Conservation (phyloP, 495 filamentous ascomycete genomes). For the Hyaloscypha bicolor region DNA sequence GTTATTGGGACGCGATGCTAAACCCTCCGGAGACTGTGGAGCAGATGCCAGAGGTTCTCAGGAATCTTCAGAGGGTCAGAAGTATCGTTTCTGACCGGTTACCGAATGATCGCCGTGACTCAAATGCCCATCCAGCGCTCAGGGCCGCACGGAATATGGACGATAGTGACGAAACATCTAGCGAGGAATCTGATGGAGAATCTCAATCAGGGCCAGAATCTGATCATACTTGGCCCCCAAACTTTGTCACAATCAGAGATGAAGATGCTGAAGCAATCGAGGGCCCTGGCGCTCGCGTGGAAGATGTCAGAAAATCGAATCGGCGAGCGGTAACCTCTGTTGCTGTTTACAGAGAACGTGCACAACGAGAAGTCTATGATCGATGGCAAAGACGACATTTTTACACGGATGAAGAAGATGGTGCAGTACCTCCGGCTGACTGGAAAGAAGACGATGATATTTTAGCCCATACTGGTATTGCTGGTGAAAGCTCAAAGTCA, state of each 20-base stretch:
- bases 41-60: conserved; percentile 13
- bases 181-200: conserved; percentile 30
- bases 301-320: conserved; percentile 16
- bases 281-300: conserved; percentile 27
- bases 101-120: background rate
- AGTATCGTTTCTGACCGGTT: background rate
- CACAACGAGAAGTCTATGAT: conserved; percentile 61
- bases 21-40: conserved; percentile 29
- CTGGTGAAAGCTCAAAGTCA: conserved; percentile 32
- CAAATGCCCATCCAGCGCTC: conserved; percentile 8
- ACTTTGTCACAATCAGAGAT: conserved; percentile 24
- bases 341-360: conserved; percentile 27
- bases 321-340: conserved; percentile 24
- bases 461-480: conserved; percentile 44
- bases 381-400: conserved; percentile 75
- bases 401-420: conserved; percentile 82
- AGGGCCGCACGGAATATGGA: conserved; percentile 18
- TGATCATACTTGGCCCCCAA: conserved; percentile 26
- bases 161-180: conserved; percentile 34
- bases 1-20: conserved; percentile 31
- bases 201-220: background rate
- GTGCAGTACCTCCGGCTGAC: conserved; percentile 61
- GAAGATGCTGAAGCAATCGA: conserved; percentile 36
- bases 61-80: conserved; percentile 11
- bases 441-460: conserved; percentile 66